Evolutionary conservation across 1,139 yeast genomes (phyloP), one percentile per base, ranked within the genome.

Genomic region (Arxiozyma slooffiae): DNA sequence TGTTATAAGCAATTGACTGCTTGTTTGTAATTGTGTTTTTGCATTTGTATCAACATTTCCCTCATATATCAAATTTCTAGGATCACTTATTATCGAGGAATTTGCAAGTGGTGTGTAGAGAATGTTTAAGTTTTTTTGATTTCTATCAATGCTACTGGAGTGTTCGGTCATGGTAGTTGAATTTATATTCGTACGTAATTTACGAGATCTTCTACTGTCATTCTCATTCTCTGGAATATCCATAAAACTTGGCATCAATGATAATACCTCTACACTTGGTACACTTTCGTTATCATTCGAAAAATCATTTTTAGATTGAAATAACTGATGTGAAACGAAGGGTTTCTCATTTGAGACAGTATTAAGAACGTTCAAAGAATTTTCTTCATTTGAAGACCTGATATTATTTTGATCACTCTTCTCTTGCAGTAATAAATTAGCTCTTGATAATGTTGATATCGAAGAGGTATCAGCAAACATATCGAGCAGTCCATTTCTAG

Each of bases 401-500:
- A 17, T 45, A n/a, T 38, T 48, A 34, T 34, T 44, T 14, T 42
- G 42, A 39, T 41, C 51, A 41, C 46, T 48, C 23, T 53, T 56
- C 18, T 59, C 60, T 43, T 59, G 61, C 45, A 53, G 38, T 23
- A 57, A 43, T 37, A 52, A 43, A 24, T 57, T 56, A 6, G 60
- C 58, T 44, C 53, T 57, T 7, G 59, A 57, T 26, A 59, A 48
- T 4, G 58, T 54, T 14, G 61, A 54, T 16, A 60, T 52, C 7
- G 62, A 52, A 5, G 63, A 55, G 2, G 64, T 67, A 48, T 62
- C 61, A 21, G 62, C 52, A 46, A 73, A 70, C 41, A 72, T 61
- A 53, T 74, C 77, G 41, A 73, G 54, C 30, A 74, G 60, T 0
- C 77, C 77, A 51, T 64, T 68, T 9, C 52, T 40, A 7, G 23